Base-by-base conservation (phyloP, 768 basidiomycete species). In the Artomyces pyxidatus region DNA sequence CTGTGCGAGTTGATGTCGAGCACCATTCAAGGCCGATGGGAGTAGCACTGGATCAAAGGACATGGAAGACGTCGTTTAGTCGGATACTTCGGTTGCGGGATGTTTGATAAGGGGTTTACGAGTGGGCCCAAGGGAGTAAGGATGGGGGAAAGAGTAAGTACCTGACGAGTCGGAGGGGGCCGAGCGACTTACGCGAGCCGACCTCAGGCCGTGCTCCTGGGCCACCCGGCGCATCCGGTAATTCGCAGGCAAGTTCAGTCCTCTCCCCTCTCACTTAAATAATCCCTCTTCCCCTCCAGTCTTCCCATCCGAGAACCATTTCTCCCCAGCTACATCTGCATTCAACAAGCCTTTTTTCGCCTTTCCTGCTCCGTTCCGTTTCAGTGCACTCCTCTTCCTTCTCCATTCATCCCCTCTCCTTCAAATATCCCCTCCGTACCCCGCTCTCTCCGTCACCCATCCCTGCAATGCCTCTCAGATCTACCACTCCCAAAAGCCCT, bases 401-500 rank as follows among this genome's bases (percentile, higher is more conserved):
- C 45, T 53, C 46, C 52, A 47, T 49, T 50, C 50, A 47, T 50
- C 50, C 43, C 53, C 29, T 45, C 44, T 28, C 47, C 40, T 53
- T 49, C 54, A 51, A 52, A 53, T 60, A 49, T 49, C 58, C 52
- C 50, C 44, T 39, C 48, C 45, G 42, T 44, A 39, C 48, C 22
- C 48, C 54, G 48, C 51, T 19, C 53, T 44, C 51, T 58, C 56
- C 51, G n/a, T n/a, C 51, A 3, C 19, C 17, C 51, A 42, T 50
- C 48, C 48, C 52, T 43, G 50, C 54, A 25, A 56, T 58, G 47
- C 57, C 59, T 45, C 50, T 50, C 39, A 61, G 62, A 48, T 56
- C 61, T 23, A 55, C 61, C 47, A 55, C 62, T 38, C 55, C 58
- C 38, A 61, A 61, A 52, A 59, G 54, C 48, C 46, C 53, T 55